Conservation (phyloP, 805 yeast species). For the Starmerella bombi region DNA sequence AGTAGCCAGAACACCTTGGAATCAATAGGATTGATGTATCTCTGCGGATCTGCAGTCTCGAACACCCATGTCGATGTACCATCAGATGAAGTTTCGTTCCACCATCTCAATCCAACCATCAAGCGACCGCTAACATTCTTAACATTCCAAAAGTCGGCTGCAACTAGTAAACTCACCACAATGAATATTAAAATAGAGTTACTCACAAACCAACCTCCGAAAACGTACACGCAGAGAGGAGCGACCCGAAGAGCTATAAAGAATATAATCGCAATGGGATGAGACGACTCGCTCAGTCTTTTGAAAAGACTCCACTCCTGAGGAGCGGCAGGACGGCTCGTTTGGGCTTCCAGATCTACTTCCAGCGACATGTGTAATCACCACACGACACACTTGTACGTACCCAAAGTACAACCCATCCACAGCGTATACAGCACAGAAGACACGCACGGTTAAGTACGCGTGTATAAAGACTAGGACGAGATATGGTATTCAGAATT, state of each 20-base stretch:
- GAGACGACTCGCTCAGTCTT: constrained; percentile 55
- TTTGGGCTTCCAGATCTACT: constrained; percentile 14
- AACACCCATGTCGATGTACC: constrained; percentile 77
- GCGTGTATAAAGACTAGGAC: too few species aligned
- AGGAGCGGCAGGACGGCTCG: constrained; percentile 3
- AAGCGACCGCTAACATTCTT: constrained; percentile 84
- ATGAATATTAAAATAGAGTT: constrained; percentile 60
- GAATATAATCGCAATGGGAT: constrained; percentile 62
- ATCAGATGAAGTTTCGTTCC: constrained; percentile 67
- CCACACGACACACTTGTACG: too few species aligned
- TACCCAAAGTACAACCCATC: too few species aligned
- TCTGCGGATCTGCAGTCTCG: constrained; percentile 59
- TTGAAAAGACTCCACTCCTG: constrained; percentile 31
- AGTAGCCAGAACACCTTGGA: constrained; percentile 79
- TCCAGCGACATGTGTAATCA: constrained; percentile 17
- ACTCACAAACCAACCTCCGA: constrained; percentile 52
- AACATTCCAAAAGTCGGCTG: constrained; percentile 88
- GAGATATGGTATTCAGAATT: too few species aligned
- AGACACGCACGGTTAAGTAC: too few species aligned
- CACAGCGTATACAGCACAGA: too few species aligned
- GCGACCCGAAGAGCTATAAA: constrained; percentile 48
- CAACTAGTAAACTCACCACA: constrained; percentile 54
- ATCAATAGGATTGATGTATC: constrained; percentile 76
- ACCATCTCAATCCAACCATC: constrained; percentile 83
- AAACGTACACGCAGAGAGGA: constrained; percentile 52